Conservation (phyloP, 1,284 basidiomycete species). For the Dichomitus squalens region DNA sequence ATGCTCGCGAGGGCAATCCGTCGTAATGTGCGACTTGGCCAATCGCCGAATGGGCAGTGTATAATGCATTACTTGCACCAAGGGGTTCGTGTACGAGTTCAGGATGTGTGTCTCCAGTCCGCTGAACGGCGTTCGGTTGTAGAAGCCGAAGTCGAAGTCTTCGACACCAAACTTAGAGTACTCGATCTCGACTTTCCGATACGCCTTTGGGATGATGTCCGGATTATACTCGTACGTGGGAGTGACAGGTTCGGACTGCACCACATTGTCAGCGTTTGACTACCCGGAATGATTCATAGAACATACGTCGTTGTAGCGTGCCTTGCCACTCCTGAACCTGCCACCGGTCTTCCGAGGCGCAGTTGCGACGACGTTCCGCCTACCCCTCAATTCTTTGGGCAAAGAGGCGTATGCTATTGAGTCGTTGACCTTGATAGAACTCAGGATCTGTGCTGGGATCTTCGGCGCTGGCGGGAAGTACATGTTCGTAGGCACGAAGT, state of each 20-base stretch:
- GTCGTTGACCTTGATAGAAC: constrained; percentile 84
- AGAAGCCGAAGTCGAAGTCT: constrained; percentile 99
- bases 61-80: constrained; percentile 92
- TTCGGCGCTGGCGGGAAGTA: constrained; percentile 68
- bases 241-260: constrained; percentile 51
- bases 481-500: constrained; percentile 48
- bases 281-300: too few species aligned
- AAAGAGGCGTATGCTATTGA: constrained; percentile 86
- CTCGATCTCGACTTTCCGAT: constrained; percentile 94
- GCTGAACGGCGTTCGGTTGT: constrained; percentile 88
- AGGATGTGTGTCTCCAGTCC: constrained; percentile 97
- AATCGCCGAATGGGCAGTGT: constrained; percentile 76
- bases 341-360: constrained; percentile 52
- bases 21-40: constrained; percentile 91
- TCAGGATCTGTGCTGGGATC: constrained; percentile 79
- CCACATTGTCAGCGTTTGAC: neutral
- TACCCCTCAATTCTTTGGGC: constrained; percentile 82
- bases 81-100: constrained; percentile 95
- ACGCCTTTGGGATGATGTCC: constrained; percentile 79
- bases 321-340: constrained; percentile 86
- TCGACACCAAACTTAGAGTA: constrained; percentile 99
- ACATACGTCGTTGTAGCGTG: constrained; percentile 25
- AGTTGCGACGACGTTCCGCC: constrained; percentile 73
- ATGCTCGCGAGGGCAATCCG: constrained; percentile 85
- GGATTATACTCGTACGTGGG: constrained; percentile 49